These are phyloP conservation scores for Friedmanniomyces endolithicus DNA, from an alignment of 495 filamentous ascomycete species.

Conservation along the genomic window DNA sequence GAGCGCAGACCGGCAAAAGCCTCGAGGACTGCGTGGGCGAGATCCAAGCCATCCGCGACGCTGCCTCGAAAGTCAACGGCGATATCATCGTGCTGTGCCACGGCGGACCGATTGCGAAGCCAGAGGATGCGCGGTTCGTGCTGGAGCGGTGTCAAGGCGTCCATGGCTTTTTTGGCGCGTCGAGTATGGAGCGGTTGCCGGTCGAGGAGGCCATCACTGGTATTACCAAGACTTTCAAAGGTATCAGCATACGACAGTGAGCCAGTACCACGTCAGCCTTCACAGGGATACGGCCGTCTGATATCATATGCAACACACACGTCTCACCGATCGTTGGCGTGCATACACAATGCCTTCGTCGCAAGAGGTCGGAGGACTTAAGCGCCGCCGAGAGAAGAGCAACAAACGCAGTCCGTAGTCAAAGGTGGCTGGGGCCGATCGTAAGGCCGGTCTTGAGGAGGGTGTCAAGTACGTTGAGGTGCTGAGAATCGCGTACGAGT, in stretches of 20 bases:
- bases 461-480: too few relatives aligned
- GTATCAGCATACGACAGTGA: slow-evolving; percentile 20
- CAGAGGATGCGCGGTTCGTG: slow-evolving; percentile 51
- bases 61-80: slow-evolving; percentile 38
- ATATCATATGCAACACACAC: too few relatives aligned
- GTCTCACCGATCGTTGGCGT: too few relatives aligned
- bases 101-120: slow-evolving; percentile 52
- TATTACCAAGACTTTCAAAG: slow-evolving; percentile 50
- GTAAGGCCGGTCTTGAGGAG: too few relatives aligned
- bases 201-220: slow-evolving; percentile 54
- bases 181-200: slow-evolving; percentile 57
- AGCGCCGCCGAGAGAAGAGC: too few relatives aligned
- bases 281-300: too few relatives aligned
- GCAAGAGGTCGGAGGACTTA: too few relatives aligned
- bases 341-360: too few relatives aligned
- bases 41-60: slow-evolving; percentile 52
- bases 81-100: slow-evolving; percentile 58
- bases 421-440: too few relatives aligned
- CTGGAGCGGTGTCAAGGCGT: slow-evolving; percentile 45
- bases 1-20: slow-evolving; percentile 45
- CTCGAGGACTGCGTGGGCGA: slow-evolving; percentile 47
- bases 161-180: slow-evolving; percentile 61
- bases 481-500: not conserved
- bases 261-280: not conserved
- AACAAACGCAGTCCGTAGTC: too few relatives aligned